Evolutionary conservation across 345 rosid genomes (phyloP), one percentile per base, ranked within the genome.

Genomic region (Lepidium didymum): DNA sequence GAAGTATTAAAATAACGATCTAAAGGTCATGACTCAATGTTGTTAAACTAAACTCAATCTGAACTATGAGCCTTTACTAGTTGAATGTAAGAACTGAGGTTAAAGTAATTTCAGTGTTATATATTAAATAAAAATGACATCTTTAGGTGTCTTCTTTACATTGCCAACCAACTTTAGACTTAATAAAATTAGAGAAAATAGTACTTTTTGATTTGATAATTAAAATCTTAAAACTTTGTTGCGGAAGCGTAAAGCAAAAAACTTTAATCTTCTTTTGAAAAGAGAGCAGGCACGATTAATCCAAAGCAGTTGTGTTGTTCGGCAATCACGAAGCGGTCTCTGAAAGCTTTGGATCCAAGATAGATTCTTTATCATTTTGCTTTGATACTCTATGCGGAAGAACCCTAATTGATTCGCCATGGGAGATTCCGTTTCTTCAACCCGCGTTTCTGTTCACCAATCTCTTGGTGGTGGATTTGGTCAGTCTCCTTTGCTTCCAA

Each of bases 401-500:
- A 68, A 62, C 69, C 70, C 65, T 68, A 54, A 75, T 21, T 62
- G 74, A 75, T 38, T 47, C 70, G 65, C 70, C 79, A 88, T 88
- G 95, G 86, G 75, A 77, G 86, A 83, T 18, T 75, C 73, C 43
- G 62, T 59, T 65, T 66, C 77, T 61, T 70, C 85, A 37, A 12
- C 54, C 67, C 81, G 83, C 66, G 23, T 75, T 25, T 85, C 87
- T 75, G 89, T 89, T 66, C 90, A 91, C 56, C 84, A 79, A 63
- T 78, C 81, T 58, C 94, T 95, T 13, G 96, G 97, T 42, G 96
- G 85, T 18, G 96, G 89, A 70, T 64, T 81, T 62, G 96, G 97
- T 82, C 8, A 59, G 8, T 63, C 42, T 43, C 60, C 45, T 21
- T 1, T 33, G 47, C 14, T 64, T 9, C 31, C 19, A n/a, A 38